Percentiles rank a stretch among this genome's conserved stretches.
Evolutionary conservation across 805 yeast genomes (phyloP).

Genomic region (Saturnispora halmiae): DNA sequence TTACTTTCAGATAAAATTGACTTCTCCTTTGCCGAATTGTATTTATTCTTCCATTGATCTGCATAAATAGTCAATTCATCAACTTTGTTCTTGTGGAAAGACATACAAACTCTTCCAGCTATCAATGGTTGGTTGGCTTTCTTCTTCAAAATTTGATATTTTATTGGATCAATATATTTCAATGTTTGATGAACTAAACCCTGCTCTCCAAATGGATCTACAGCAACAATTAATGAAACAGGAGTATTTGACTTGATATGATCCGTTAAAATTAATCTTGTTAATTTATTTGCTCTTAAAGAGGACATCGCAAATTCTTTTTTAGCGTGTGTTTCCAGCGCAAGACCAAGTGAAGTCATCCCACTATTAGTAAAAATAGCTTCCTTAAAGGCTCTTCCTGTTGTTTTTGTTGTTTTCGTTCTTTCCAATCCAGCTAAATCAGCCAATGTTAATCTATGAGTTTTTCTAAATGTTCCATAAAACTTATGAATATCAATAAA

Average conservation of each 20-base stretch:
- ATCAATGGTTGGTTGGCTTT: slow-evolving; percentile 8
- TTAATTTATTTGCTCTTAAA: slow-evolving; percentile 40
- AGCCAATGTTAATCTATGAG: slow-evolving; percentile 37
- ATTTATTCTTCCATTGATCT: slow-evolving; percentile 4
- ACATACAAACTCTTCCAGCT: neutral
- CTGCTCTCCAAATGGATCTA: slow-evolving; percentile 34
- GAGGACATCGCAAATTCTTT: slow-evolving; percentile 33
- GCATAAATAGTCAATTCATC: slow-evolving; percentile 11
- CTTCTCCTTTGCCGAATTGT: slow-evolving; percentile 2
- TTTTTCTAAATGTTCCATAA: slow-evolving; percentile 18
- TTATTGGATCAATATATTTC: slow-evolving; percentile 25
- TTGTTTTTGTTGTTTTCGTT: slow-evolving; percentile 36
- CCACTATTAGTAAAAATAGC: slow-evolving; percentile 42
- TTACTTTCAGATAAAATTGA: slow-evolving; percentile 21
- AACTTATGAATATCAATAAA: slow-evolving; percentile 25
- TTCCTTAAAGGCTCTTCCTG: slow-evolving; percentile 38
- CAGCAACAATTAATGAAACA: slow-evolving; percentile 30
- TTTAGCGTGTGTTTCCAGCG: slow-evolving; percentile 34
- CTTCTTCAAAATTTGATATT: slow-evolving; percentile 23
- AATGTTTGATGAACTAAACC: slow-evolving; percentile 26
- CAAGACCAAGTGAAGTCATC: slow-evolving; percentile 41
- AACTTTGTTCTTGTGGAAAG: neutral
- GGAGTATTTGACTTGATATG: slow-evolving; percentile 27
- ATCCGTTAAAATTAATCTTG: slow-evolving; percentile 41
- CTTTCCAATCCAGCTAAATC: slow-evolving; percentile 48